phyloP scores from a whole-genome alignment of 2,329 filamentous ascomycete genomes.

The Fusarium nurragi region DNA sequence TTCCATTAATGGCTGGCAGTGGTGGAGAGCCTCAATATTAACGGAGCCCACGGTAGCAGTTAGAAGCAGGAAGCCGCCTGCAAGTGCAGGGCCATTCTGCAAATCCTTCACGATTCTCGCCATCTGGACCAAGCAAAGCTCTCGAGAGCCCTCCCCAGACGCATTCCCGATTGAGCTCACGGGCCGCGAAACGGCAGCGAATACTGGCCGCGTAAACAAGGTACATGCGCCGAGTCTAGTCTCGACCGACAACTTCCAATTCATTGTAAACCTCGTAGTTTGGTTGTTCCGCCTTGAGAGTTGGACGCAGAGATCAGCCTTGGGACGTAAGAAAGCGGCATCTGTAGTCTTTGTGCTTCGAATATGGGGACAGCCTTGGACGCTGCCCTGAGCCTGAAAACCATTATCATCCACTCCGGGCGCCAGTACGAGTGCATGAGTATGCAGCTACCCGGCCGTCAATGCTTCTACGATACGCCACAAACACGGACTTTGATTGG shows the following conservation, averaged over 20 bases:
- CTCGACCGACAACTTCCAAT: slow-evolving; percentile 17
- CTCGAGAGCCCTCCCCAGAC: slow-evolving; percentile 20
- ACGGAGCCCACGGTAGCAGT: slow-evolving; percentile 35
- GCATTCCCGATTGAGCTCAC: slow-evolving; percentile 35
- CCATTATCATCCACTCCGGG: slow-evolving; percentile 25
- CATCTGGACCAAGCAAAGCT: slow-evolving; percentile 45
- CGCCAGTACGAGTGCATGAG: slow-evolving; percentile 49
- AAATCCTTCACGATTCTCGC: slow-evolving; percentile 38
- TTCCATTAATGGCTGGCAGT: slow-evolving; percentile 16
- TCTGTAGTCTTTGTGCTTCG: slow-evolving; percentile 29
- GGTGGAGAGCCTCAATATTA: slow-evolving; percentile 25
- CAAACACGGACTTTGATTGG: slow-evolving; percentile 56
- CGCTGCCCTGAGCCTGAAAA: slow-evolving; percentile 37
- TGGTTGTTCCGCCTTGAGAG: slow-evolving; percentile 4
- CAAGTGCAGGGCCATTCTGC: slow-evolving; percentile 40
- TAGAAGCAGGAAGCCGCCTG: slow-evolving; percentile 46
- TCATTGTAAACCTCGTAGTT: slow-evolving; percentile 8
- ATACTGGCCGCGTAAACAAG: slow-evolving; percentile 19
- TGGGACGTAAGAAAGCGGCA: slow-evolving; percentile 20
- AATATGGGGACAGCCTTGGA: slow-evolving; percentile 25
- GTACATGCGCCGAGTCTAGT: slow-evolving; percentile 25
- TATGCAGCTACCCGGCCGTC: slow-evolving; percentile 60
- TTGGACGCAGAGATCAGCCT: slow-evolving; percentile 24
- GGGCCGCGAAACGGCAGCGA: slow-evolving; percentile 34
- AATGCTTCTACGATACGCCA: slow-evolving; percentile 59